These are phyloP conservation scores for Sporopachydermia quercuum DNA, from an alignment of 805 yeast genomes.

Conservation along the genomic window DNA sequence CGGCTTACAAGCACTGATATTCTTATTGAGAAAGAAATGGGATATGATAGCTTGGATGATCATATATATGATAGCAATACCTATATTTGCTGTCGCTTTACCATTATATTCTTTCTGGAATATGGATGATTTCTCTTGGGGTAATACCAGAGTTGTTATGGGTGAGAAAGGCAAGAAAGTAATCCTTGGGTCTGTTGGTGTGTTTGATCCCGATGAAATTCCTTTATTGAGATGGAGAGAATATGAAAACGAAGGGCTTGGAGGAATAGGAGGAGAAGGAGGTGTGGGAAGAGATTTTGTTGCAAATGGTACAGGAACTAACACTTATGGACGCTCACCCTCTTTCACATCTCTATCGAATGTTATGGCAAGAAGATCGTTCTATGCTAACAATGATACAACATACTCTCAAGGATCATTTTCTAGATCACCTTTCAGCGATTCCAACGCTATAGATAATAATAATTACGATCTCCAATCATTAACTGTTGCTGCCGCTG, in stretches of 20 bases:
- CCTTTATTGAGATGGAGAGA: constrained; percentile 45
- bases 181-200: constrained; percentile 32
- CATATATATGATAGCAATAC: constrained; percentile 40
- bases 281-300: constrained; percentile 1
- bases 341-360: too few relatives aligned
- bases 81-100: constrained; percentile 41
- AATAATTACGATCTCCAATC: too few relatives aligned
- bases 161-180: constrained; percentile 37
- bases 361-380: too few relatives aligned
- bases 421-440: too few relatives aligned
- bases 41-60: constrained; percentile 40
- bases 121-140: constrained; percentile 58
- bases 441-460: too few relatives aligned
- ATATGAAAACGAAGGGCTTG: constrained; percentile 30
- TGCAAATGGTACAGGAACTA: too few relatives aligned
- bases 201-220: constrained; percentile 38
- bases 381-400: too few relatives aligned
- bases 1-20: constrained; percentile 41
- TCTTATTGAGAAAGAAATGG: constrained; percentile 30
- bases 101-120: constrained; percentile 49
- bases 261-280: background rate
- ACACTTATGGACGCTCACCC: too few relatives aligned
- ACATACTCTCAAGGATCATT: too few relatives aligned
- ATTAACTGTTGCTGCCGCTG: too few relatives aligned
- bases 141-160: constrained; percentile 41